A percentile compares a stretch with the other conserved stretches of the same genome.
phyloP scores from a whole-genome alignment of 768 basidiomycete species.

The Lentinula guzmanii region DNA sequence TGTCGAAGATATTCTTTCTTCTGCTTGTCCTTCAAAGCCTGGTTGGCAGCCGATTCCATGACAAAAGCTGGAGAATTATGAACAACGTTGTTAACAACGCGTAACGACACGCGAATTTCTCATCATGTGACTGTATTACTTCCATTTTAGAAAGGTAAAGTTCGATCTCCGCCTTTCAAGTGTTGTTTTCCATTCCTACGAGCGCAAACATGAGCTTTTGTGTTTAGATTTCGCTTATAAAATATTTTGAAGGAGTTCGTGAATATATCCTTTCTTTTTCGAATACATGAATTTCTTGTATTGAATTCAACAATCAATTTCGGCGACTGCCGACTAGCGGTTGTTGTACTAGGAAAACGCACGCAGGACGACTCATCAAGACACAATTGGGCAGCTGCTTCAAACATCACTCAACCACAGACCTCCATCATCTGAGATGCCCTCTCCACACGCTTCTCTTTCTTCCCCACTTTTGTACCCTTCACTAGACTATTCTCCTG shows the following conservation, averaged over 20 bases:
- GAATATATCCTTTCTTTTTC: not conserved
- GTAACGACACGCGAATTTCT: not conserved
- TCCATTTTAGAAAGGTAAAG: not conserved
- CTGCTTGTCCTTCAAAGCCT: slow-evolving; percentile 27
- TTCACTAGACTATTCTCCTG: too few species aligned
- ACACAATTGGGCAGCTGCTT: not conserved
- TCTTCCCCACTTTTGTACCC: not conserved
- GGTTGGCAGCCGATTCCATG: slow-evolving; percentile 54
- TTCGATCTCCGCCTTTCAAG: not conserved
- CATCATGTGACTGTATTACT: not conserved
- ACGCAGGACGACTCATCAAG: slow-evolving; percentile 2
- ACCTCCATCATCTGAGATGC: not conserved
- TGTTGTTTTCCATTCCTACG: too few species aligned
- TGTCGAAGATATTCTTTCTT: slow-evolving; percentile 44
- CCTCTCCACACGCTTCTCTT: not conserved
- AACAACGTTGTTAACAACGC: not conserved
- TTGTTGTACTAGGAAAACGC: not conserved
- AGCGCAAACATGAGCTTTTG: too few species aligned
- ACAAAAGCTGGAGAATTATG: not conserved
- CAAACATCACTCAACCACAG: not conserved
- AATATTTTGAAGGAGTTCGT: too few species aligned
- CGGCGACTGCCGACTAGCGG: not conserved
- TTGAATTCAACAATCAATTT: not conserved
- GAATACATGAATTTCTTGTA: not conserved
- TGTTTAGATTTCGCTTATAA: too few species aligned